Conservation (phyloP, 331 rosid species). For the Malus hybrid region DNA sequence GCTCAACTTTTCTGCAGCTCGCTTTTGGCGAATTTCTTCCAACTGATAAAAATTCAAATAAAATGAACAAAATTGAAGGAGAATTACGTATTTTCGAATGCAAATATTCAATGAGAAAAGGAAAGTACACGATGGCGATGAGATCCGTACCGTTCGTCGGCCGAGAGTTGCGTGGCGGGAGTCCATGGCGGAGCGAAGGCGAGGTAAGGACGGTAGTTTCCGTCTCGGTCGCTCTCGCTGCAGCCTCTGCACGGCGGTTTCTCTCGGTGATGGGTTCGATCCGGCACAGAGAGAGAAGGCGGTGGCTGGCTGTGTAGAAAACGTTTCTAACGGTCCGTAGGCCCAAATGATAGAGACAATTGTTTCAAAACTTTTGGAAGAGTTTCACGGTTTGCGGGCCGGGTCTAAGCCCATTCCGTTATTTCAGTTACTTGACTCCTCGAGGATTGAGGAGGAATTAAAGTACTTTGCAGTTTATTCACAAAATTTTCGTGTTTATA, state of each 20-base stretch:
- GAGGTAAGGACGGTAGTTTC: not conserved
- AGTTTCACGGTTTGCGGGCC: not conserved
- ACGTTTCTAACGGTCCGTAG: not conserved
- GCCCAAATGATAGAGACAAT: not conserved
- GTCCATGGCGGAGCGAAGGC: slow-evolving; percentile 43
- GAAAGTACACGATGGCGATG: not conserved
- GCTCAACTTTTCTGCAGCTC: slow-evolving; percentile 81
- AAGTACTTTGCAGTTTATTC: no score
- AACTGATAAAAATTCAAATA: slow-evolving; percentile 29
- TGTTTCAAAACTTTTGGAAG: not conserved
- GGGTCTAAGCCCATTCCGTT: not conserved
- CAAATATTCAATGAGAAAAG: not conserved
- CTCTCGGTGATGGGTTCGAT: not conserved
- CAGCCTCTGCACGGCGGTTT: slow-evolving; percentile 1
- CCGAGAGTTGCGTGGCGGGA: slow-evolving; percentile 80
- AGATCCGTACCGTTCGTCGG: slow-evolving; percentile 58
- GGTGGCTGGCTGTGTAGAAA: not conserved
- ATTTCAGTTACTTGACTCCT: no score
- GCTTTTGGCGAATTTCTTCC: slow-evolving; percentile 90
- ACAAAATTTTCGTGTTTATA: no score
- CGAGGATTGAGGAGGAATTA: no score
- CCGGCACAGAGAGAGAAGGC: not conserved
- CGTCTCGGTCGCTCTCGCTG: not conserved
- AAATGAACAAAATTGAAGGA: not conserved
- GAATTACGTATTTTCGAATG: not conserved